Evolutionary conservation across 352 stramenopile species (phyloP), one percentile per base, ranked within the genome.

Genomic region (Pythium diclinum): DNA sequence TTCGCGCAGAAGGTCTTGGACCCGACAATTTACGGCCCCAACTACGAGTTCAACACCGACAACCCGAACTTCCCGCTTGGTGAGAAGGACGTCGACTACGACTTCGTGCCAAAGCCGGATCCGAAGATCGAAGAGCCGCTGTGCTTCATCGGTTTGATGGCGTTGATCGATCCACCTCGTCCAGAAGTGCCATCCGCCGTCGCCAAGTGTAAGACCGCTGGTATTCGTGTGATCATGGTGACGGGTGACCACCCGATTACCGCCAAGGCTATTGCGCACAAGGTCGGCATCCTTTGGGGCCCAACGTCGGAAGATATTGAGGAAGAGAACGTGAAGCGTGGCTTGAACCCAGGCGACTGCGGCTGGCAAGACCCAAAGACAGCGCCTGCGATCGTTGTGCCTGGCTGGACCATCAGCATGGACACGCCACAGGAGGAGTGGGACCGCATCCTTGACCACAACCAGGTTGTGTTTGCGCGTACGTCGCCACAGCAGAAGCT

Each of bases 381-480:
- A 16, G 78, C 87, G 5, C 75, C 80, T 36, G 88, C 89, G 3
- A 94, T 96, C 38, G 86, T 97, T 16, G 83, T 97, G 28, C 85
- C 87, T 34, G 89, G 88, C 16, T 90, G 78, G 78, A 83, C 88
- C 9, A 88, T 97, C 55, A 87, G 77, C 23, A 47, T 85, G 1
- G 80, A 92, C 56, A 91, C 88, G n/a, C 73, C 83, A 6, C 69
- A 91, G 49, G 88, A 86, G 52, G 86, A 92, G 67, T 97, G 88
- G 88, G 86, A 97, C 44, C 83, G 79, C 30, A 93, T 94, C 54
- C 59, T 97, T 28, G 74, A 85, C 44, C 82, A 93, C 56, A 74
- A 75, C 17, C 90, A 98, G 69, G 89, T 98, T 54, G 95, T 99
- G 16, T 99, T 99, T 72, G 96, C 96, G 16, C 89, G 96, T 63